Conservation (phyloP, 2,329 filamentous ascomycete species). For the Colletotrichum limetticola region DNA sequence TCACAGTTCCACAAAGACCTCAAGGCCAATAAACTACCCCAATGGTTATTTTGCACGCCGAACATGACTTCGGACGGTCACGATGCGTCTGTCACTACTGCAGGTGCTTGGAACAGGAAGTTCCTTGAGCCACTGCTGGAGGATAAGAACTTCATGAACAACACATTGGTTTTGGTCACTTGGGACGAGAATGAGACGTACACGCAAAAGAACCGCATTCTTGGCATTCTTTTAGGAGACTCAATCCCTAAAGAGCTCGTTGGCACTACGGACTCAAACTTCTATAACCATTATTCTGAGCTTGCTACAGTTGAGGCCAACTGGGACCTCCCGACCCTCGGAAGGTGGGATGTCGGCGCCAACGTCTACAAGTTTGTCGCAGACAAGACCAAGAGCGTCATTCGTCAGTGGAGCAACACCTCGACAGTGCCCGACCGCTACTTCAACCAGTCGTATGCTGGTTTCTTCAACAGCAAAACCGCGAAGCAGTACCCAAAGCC, state of each 20-base stretch:
- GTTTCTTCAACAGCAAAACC: conserved; percentile 52
- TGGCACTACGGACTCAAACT: conserved; percentile 75
- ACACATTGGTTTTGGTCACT: conserved; percentile 79
- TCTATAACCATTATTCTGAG: conserved; percentile 79
- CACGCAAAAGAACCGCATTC: conserved; percentile 72
- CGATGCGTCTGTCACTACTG: conserved; percentile 76
- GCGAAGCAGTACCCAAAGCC: conserved; percentile 52
- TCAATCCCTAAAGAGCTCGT: conserved; percentile 73
- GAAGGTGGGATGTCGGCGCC: conserved; percentile 77
- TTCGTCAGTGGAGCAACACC: conserved; percentile 50
- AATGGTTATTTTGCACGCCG: conserved; percentile 75
- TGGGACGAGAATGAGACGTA: conserved; percentile 85
- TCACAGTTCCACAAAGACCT: conserved; percentile 75
- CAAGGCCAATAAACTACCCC: conserved; percentile 70
- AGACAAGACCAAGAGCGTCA: conserved; percentile 66
- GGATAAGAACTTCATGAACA: conserved; percentile 77
- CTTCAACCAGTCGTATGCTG: conserved; percentile 66
- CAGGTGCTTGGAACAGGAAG: conserved; percentile 73
- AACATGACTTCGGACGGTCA: conserved; percentile 84
- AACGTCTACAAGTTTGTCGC: conserved; percentile 75
- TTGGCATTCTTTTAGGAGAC: conserved; percentile 78
- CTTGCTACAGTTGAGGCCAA: conserved; percentile 76
- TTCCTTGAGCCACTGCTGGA: conserved; percentile 78
- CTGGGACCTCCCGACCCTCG: conserved; percentile 76
- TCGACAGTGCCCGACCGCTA: conserved; percentile 53